Evolutionary conservation across 2,329 filamentous ascomycete genomes (phyloP).

Genomic region (Alternaria hordeiaustralica): DNA sequence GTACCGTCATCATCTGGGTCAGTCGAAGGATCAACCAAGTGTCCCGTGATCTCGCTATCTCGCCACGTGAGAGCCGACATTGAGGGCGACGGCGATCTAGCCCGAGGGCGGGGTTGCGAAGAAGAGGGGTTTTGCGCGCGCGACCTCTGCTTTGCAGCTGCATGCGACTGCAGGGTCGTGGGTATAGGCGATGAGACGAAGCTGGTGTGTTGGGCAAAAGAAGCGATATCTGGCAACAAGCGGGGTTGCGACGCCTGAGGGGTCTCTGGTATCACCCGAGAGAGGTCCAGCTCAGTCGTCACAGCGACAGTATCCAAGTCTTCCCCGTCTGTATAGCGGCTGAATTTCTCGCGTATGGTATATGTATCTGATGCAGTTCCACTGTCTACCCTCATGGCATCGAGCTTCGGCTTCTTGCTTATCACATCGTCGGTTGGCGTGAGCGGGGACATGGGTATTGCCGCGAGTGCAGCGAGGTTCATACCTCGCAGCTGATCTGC

Average conservation of each 20-base stretch:
- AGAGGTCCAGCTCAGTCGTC: not conserved
- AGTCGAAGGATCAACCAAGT: constrained; percentile 56
- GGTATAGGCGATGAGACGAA: constrained; percentile 28
- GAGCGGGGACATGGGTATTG: constrained; percentile 44
- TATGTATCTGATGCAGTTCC: constrained; percentile 20
- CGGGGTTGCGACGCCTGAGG: constrained; percentile 43
- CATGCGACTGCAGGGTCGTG: constrained; percentile 8
- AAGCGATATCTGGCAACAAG: constrained; percentile 39
- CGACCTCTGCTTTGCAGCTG: constrained; percentile 5
- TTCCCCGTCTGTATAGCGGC: not conserved
- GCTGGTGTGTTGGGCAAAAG: constrained; percentile 39
- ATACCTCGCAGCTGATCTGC: constrained; percentile 46
- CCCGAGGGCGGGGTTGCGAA: constrained; percentile 27
- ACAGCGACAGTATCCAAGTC: constrained; percentile 13
- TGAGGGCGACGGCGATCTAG: constrained; percentile 41
- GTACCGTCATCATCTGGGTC: constrained; percentile 68
- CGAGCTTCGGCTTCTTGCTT: constrained; percentile 47
- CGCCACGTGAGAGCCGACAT: constrained; percentile 59
- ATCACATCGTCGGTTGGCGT: constrained; percentile 43
- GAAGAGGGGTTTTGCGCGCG: constrained; percentile 11
- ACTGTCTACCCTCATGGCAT: constrained; percentile 30
- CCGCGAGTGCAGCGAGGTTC: constrained; percentile 31
- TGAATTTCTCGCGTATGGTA: constrained; percentile 4
- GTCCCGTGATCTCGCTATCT: constrained; percentile 68
- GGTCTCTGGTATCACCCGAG: constrained; percentile 39